Percentiles rank a stretch among this genome's conserved stretches.
These are phyloP conservation scores for Coemansia aciculifera DNA, from an alignment of 192 early-diverging fungal species.

Conservation along the genomic window DNA sequence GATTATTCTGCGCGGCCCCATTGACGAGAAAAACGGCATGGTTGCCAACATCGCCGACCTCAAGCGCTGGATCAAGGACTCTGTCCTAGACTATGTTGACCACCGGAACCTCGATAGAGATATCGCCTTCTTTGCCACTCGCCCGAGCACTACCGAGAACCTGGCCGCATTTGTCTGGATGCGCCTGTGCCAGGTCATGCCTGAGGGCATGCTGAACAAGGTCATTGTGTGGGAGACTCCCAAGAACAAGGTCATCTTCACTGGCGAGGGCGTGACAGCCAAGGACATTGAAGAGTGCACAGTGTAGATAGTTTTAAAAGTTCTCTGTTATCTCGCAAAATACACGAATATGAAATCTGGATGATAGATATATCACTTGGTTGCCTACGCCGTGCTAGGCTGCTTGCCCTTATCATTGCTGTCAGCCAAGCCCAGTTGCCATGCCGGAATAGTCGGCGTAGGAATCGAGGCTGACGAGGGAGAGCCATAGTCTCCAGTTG, in stretches of 20 bases:
- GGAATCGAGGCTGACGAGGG: slow-evolving; percentile 21
- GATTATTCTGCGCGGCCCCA: slow-evolving; percentile 41
- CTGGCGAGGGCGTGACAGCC: slow-evolving; percentile 45
- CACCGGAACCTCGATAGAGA: slow-evolving; percentile 88
- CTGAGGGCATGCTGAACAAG: slow-evolving; percentile 34
- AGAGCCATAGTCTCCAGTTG: slow-evolving; percentile 14
- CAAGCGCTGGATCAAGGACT: slow-evolving; percentile 72
- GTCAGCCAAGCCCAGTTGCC: slow-evolving; percentile 61
- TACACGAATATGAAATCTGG: neutral
- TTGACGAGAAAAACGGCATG: slow-evolving; percentile 84
- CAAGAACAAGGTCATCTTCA: slow-evolving; percentile 47
- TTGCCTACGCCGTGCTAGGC: neutral
- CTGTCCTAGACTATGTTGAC: slow-evolving; percentile 79
- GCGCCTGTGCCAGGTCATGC: slow-evolving; percentile 37
- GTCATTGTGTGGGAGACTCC: slow-evolving; percentile 47
- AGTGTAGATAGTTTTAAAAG: slow-evolving; percentile 10
- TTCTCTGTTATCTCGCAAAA: slow-evolving; percentile 2
- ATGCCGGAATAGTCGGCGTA: slow-evolving; percentile 62
- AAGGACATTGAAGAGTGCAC: slow-evolving; percentile 27
- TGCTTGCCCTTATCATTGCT: slow-evolving; percentile 35
- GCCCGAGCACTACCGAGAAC: slow-evolving; percentile 83
- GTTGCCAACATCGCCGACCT: slow-evolving; percentile 79
- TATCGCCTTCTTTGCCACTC: slow-evolving; percentile 69
- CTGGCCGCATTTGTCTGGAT: slow-evolving; percentile 86
- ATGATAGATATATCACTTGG: neutral